Conservation (phyloP, 164 flowering plant species). For the Euptelea pleiosperma region DNA sequence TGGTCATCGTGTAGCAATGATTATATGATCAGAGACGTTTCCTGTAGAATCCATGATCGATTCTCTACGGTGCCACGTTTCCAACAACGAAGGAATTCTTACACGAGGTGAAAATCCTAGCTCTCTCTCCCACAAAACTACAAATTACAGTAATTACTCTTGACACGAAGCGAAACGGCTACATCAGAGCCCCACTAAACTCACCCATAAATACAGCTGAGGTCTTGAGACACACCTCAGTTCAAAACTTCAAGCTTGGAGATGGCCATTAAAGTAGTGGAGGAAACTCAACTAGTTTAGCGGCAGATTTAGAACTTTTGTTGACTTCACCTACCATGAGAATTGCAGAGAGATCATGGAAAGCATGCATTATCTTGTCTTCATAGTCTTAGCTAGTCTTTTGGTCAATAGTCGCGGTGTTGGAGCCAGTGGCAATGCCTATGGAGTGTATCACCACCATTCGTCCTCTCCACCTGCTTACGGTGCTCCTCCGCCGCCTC, state of each 20-base stretch:
- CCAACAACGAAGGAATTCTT: slow-evolving; percentile 10
- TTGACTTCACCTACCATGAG: not conserved
- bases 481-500: slow-evolving; percentile 7
- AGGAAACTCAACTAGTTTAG: not conserved
- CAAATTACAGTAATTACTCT: not conserved
- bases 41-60: not conserved
- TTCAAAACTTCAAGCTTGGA: not conserved
- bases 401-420: not conserved
- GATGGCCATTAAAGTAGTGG: not conserved
- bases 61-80: slow-evolving; percentile 2
- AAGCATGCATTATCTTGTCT: not conserved
- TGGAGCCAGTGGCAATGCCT: not conserved
- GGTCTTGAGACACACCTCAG: not conserved
- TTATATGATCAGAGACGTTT: no score
- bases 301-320: slow-evolving; percentile 1
- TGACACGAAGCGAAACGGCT: slow-evolving; percentile 4
- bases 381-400: slow-evolving; percentile 1
- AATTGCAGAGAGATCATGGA: slow-evolving; percentile 6
- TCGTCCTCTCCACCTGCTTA: slow-evolving; percentile 11
- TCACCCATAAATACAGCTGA: slow-evolving; percentile 3
- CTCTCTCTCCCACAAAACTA: not conserved
- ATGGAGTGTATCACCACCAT: not conserved
- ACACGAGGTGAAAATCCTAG: slow-evolving; percentile 9
- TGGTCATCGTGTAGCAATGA: no score
- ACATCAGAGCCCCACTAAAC: not conserved